These are phyloP conservation scores for Saturnispora sanitii DNA, from an alignment of 805 yeast genomes.

Conservation along the genomic window DNA sequence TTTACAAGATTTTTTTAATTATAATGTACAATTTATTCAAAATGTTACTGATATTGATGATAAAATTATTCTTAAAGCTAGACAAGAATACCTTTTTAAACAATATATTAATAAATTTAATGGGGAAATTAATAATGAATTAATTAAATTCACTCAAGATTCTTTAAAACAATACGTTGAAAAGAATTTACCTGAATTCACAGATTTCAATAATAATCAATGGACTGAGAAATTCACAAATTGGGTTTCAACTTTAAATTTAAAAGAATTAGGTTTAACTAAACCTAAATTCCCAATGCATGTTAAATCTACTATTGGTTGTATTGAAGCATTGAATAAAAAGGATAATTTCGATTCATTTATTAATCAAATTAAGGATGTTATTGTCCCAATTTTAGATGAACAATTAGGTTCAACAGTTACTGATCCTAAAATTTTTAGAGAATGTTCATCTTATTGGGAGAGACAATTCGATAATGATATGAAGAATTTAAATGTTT, in stretches of 20 bases:
- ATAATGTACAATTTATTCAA: slow-evolving; percentile 79
- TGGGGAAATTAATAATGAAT: slow-evolving; percentile 25
- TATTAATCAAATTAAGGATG: slow-evolving; percentile 54
- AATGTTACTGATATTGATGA: slow-evolving; percentile 99
- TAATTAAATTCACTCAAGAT: slow-evolving; percentile 30
- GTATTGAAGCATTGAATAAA: slow-evolving; percentile 26
- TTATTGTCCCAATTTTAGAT: slow-evolving; percentile 67
- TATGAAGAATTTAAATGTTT: slow-evolving; percentile 76
- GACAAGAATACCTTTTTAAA: slow-evolving; percentile 76
- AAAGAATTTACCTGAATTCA: slow-evolving; percentile 43
- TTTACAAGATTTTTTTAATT: slow-evolving; percentile 84
- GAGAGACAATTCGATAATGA: slow-evolving; percentile 77
- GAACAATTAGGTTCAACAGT: slow-evolving; percentile 61
- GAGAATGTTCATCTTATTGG: slow-evolving; percentile 80
- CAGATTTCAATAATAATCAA: slow-evolving; percentile 15
- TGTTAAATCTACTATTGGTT: slow-evolving; percentile 47
- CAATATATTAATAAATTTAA: slow-evolving; percentile 34
- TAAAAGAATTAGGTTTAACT: slow-evolving; percentile 37
- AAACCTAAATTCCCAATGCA: slow-evolving; percentile 89
- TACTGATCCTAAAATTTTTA: slow-evolving; percentile 77
- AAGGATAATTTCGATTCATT: slow-evolving; percentile 28
- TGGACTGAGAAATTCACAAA: slow-evolving; percentile 29
- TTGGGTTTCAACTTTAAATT: slow-evolving; percentile 46
- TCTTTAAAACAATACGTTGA: slow-evolving; percentile 42
- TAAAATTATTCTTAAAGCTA: slow-evolving; percentile 88